Base-by-base conservation (phyloP, 768 basidiomycete species). In the Mycena vulgaris region DNA sequence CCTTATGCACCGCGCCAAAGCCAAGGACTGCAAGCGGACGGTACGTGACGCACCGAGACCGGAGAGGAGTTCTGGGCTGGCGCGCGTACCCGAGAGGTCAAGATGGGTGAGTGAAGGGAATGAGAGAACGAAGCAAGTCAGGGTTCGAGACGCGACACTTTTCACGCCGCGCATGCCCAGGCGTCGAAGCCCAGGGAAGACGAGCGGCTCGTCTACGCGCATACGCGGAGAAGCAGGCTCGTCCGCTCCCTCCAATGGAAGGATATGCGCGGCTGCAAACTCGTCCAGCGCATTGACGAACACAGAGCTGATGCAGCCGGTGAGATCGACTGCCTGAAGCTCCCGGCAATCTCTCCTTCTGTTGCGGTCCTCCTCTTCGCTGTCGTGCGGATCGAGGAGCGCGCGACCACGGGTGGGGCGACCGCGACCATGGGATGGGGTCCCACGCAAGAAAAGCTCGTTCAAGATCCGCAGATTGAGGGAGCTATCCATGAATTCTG, bases 401-500 rank as follows among this genome's bases (percentile, higher is more conserved):
- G 85, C 86, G 31, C 93, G 91, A 6, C 92, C 90, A 57, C 94
- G 90, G 14, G 87, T 85, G 14, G 90, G 89, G 25, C 91, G 90
- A 0, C 93, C 91, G 16, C 93, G 86, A 0, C 89, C 89, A 47
- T 90, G 89, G 30, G 92, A 92, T 11, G 89, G 87, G 9, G 85
- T 82, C 30, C 97, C 97, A 31, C 97, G 92, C 69, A 99, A 89
- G 75, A 99, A 91, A 21, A 99, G 83, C 77, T 98, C 97, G 62
- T 91, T 93, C 14, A 99, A 83, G 21, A 99, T 96, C 0, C 92
- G 86, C 19, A 94, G 83, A 16, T 92, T 94, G 47, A 99, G 85
- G 0, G 97, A 92, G 5, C 94, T 92, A 74, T 99, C 97, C 95
- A 99, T 98, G 78, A 98, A 99, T 79, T 99, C 97, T 2, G 97